Percentiles rank a stretch among this genome's conserved stretches.
These are phyloP conservation scores for Neurospora intermedia DNA, from an alignment of 495 filamentous ascomycete species.

Conservation along the genomic window DNA sequence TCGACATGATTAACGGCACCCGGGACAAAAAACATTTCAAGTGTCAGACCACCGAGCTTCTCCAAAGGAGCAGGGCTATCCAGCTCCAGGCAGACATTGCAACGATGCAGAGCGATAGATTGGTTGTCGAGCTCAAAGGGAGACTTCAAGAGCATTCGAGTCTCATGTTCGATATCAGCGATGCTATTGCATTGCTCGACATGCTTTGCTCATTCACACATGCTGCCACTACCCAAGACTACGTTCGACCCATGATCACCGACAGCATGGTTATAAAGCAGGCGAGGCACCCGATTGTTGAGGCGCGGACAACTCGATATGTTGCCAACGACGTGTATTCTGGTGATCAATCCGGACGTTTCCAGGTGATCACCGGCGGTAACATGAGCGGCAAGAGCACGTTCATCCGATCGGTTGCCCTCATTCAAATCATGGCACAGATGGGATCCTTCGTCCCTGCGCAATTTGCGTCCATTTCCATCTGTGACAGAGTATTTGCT, in stretches of 20 bases:
- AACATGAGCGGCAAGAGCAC: conserved; percentile 99
- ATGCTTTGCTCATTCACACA: conserved; percentile 83
- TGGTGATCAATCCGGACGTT: conserved; percentile 62
- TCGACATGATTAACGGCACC: conserved; percentile 56
- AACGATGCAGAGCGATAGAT: conserved; percentile 61
- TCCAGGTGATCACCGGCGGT: conserved; percentile 91
- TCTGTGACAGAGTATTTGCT: conserved; percentile 76
- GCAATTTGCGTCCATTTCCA: conserved; percentile 67
- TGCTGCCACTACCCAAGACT: conserved; percentile 64
- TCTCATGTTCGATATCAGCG: conserved; percentile 64
- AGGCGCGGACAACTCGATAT: conserved; percentile 44
- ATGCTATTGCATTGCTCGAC: conserved; percentile 81
- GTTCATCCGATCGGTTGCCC: conserved; percentile 77
- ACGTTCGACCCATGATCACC: conserved; percentile 66
- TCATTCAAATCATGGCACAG: conserved; percentile 87
- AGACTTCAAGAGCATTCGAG: conserved; percentile 57
- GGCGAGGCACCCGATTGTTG: conserved; percentile 76
- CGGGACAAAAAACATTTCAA: conserved; percentile 64
- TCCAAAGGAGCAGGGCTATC: conserved; percentile 50
- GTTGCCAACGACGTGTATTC: conserved; percentile 79
- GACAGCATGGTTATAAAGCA: conserved; percentile 67
- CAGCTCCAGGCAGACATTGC: conserved; percentile 69
- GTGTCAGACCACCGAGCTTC: conserved; percentile 74
- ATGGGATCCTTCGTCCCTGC: conserved; percentile 89
- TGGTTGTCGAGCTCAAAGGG: conserved; percentile 58